Percentiles rank a stretch among this genome's conserved stretches.
These are phyloP conservation scores for Helichrysum umbraculigerum DNA, from an alignment of 129 eudicot species.

Conservation along the genomic window DNA sequence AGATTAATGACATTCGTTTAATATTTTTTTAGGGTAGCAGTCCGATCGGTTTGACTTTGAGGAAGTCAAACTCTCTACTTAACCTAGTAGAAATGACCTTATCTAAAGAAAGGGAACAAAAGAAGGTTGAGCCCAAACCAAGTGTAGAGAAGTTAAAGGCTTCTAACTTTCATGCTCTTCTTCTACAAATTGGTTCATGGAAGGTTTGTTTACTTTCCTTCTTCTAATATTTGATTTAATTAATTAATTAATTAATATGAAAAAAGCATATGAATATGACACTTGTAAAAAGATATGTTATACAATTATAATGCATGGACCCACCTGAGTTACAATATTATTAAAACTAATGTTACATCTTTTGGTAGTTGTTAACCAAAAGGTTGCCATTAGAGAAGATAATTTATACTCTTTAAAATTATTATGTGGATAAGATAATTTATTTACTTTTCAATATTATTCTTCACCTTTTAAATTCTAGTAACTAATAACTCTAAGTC, in stretches of 20 bases:
- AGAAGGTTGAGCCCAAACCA: conserved; percentile 24
- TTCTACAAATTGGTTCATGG: conserved; percentile 66
- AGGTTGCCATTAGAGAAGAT: background rate
- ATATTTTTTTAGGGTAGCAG: conserved; percentile 27
- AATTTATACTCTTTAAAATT: too few species aligned
- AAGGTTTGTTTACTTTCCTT: conserved; percentile 37
- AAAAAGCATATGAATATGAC: background rate
- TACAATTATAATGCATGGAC: background rate
- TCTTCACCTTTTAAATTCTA: background rate
- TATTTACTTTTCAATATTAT: too few species aligned
- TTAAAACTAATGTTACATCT: background rate
- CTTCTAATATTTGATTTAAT: background rate
- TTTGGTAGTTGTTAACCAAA: background rate
- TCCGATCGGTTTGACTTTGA: conserved; percentile 59
- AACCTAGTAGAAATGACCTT: conserved; percentile 39
- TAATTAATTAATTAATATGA: background rate
- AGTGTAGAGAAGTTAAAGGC: conserved; percentile 62
- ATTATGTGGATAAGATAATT: too few species aligned
- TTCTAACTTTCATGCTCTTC: conserved; percentile 50
- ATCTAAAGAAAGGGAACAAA: conserved; percentile 27
- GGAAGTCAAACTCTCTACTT: conserved; percentile 48
- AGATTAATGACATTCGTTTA: background rate
- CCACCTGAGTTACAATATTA: background rate
- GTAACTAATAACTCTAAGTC: too few species aligned
- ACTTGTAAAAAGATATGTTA: background rate